Evolutionary conservation across 495 filamentous ascomycete genomes (phyloP), one percentile per base, ranked within the genome.

Genomic region (Hypoxylon trugodes): DNA sequence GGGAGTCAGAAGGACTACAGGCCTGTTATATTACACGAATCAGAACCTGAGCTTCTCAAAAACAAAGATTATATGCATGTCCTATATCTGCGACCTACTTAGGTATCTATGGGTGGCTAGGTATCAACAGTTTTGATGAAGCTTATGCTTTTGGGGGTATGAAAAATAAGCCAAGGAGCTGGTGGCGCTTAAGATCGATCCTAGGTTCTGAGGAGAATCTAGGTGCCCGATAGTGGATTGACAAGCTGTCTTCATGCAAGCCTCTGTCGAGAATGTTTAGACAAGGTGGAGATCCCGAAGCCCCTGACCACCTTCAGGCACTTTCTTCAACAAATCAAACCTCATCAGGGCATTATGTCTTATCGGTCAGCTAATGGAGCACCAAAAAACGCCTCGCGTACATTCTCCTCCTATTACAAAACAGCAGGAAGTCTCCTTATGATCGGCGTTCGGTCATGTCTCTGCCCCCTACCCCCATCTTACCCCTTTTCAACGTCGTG

Each of bases 221-320:
- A 55, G 25, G 40, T 55, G 26, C 49, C 38, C 6, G 25, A 49
- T 13, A 21, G 7, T 19, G 22, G 15, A 42, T 25, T 48, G 43
- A 40, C 12, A 62, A 54, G 12, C n/a, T 25, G 25, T 33, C n/a
- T 28, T 18, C 42, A 41, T 62, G 43, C 43, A 62, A 48, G 59
- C 42, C 36, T 40, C 1, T 49, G 42, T 13, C 35, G 49, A 48
- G 33, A 38, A 26, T 47, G 15, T n/a, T n/a, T n/a, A n/a, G n/a
- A 26, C 25, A 33, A 16, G 32, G 26, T 25, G 18, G 25, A 24
- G 42, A 8, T 35, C 15, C 40, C 37, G 45, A 30, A 10, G 56
- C 21, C 41, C 41, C 59, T 47, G 33, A 40, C 12, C 18, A 10
- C 26, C 25, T 53, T 1, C 15, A 33, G 16, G 38, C 10, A 25